Evolutionary conservation across 805 yeast species (phyloP).

Genomic region (Saccharomycopsis babjevae): DNA sequence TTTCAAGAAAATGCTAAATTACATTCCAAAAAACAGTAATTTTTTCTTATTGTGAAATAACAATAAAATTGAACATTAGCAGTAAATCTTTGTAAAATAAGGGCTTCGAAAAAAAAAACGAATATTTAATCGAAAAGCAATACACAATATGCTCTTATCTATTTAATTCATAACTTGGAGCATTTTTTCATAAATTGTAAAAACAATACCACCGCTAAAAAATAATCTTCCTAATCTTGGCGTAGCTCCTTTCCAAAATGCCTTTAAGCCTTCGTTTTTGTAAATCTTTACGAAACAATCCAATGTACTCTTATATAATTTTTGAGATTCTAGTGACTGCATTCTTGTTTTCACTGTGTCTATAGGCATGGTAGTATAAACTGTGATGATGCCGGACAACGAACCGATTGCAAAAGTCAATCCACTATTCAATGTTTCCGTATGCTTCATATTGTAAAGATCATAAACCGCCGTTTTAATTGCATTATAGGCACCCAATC

Average conservation of each 20-base stretch:
- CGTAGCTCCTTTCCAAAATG: slow-evolving; percentile 98
- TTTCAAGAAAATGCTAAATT: no score
- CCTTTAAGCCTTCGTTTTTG: slow-evolving; percentile 76
- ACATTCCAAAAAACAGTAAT: no score
- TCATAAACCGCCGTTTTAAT: slow-evolving; percentile 72
- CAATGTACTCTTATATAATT: slow-evolving; percentile 60
- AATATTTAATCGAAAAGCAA: neutral
- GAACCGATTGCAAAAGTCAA: slow-evolving; percentile 87
- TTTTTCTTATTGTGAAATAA: no score
- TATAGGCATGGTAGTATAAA: slow-evolving; percentile 88
- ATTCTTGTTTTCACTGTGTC: slow-evolving; percentile 94
- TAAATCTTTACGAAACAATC: slow-evolving; percentile 76
- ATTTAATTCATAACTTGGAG: slow-evolving; percentile 41
- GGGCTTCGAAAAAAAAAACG: no score
- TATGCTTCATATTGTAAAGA: slow-evolving; percentile 53
- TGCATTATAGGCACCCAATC: slow-evolving; percentile 86
- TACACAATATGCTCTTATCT: neutral
- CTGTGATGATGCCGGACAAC: slow-evolving; percentile 81
- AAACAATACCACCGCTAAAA: slow-evolving; percentile 93
- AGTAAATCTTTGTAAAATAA: no score
- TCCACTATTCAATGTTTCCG: slow-evolving; percentile 63
- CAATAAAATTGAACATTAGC: no score
- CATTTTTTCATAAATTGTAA: slow-evolving; percentile 90
- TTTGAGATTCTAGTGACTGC: slow-evolving; percentile 81
- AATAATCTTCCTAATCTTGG: slow-evolving; percentile 89